These are phyloP conservation scores for Aureobasidium musti DNA, from an alignment of 2,329 filamentous ascomycete species.

Conservation along the genomic window DNA sequence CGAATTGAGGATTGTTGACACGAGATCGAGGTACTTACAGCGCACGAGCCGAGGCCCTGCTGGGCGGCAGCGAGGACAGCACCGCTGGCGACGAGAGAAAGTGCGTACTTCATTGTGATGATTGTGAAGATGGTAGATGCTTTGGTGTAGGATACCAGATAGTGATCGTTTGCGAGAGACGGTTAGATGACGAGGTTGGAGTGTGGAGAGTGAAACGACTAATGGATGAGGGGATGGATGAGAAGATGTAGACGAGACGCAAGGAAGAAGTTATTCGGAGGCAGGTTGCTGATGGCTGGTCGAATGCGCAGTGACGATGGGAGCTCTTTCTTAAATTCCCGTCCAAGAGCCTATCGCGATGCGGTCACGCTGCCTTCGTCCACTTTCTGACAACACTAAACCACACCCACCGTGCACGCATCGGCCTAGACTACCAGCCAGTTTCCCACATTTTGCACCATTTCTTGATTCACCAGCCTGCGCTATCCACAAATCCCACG, in stretches of 20 bases:
- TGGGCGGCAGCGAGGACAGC: conserved; percentile 42
- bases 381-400: conserved; percentile 2
- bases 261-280: conserved; percentile 11
- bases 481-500: conserved; percentile 14
- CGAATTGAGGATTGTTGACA: neutral
- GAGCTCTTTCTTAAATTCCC: conserved; percentile 21
- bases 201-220: conserved; percentile 21
- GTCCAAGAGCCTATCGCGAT: neutral
- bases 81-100: conserved; percentile 38
- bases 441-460: conserved; percentile 22
- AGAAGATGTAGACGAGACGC: conserved; percentile 17
- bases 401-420: neutral
- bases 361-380: conserved; percentile 16
- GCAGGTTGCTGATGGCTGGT: conserved; percentile 24
- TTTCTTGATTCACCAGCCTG: conserved; percentile 14
- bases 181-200: conserved; percentile 19
- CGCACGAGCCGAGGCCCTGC: conserved; percentile 40
- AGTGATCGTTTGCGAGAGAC: conserved; percentile 15
- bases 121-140: conserved; percentile 22
- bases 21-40: conserved; percentile 38
- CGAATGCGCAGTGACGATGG: conserved; percentile 22
- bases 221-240: conserved; percentile 13
- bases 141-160: conserved; percentile 25
- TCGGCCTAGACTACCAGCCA: conserved; percentile 22
- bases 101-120: conserved; percentile 41